Percentiles rank a stretch among this genome's conserved stretches.
Conservation (phyloP, 129 eudicot species). For the Glebionis coronaria region DNA sequence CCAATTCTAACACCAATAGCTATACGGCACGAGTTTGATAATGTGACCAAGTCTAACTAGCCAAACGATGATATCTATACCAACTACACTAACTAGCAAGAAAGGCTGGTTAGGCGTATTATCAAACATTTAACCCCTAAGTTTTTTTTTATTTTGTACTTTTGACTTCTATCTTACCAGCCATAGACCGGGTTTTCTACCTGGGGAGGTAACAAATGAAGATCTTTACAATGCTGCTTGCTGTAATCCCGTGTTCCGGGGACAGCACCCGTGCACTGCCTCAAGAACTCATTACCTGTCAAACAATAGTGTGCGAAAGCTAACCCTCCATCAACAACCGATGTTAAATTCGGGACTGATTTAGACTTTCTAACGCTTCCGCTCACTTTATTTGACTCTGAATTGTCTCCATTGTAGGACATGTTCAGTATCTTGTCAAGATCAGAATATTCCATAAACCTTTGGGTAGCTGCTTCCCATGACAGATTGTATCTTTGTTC, state of each 20-base stretch:
- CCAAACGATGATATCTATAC: background rate
- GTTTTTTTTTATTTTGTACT: background rate
- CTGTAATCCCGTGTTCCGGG: conserved; percentile 72
- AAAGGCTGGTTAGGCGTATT: conserved; percentile 17
- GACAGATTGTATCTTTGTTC: conserved; percentile 79
- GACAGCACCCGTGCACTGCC: conserved; percentile 82
- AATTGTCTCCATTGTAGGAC: conserved; percentile 13
- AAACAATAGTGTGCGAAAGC: conserved; percentile 81
- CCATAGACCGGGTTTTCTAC: conserved; percentile 86
- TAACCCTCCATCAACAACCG: conserved; percentile 76
- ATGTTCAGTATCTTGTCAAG: conserved; percentile 53
- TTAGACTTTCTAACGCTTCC: conserved; percentile 44
- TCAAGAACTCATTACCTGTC: conserved; percentile 82
- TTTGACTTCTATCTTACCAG: conserved; percentile 49
- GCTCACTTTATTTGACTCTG: conserved; percentile 9
- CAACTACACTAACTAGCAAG: conserved; percentile 21
- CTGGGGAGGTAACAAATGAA: conserved; percentile 76
- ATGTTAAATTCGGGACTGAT: conserved; percentile 65
- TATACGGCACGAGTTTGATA: conserved; percentile 1
- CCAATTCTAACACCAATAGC: background rate
- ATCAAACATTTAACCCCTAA: conserved; percentile 13
- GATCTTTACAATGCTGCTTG: conserved; percentile 72
- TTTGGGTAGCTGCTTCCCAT: conserved; percentile 98
- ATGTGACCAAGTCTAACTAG: background rate
- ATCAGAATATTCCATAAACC: conserved; percentile 89